Evolutionary conservation across 2,329 filamentous ascomycete species (phyloP).

Genomic region (Trichoderma oligosporum): DNA sequence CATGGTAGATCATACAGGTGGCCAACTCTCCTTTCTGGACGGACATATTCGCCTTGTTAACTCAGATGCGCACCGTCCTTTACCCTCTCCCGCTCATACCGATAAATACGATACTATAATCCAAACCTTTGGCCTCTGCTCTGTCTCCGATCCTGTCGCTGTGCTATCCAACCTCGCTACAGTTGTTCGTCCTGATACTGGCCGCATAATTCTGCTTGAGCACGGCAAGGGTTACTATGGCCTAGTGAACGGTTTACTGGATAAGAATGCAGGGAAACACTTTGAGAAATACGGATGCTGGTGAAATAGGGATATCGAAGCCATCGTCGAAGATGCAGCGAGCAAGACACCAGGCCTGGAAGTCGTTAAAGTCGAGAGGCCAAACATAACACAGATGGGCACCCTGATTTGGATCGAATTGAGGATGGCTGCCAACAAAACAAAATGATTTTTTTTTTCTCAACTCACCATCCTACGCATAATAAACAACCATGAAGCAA

Average conservation of each 20-base stretch:
- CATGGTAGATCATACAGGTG: conserved; percentile 34
- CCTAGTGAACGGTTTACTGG: conserved; percentile 53
- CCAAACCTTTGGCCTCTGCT: conserved; percentile 63
- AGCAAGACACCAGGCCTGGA: conserved; percentile 50
- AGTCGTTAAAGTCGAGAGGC: conserved; percentile 51
- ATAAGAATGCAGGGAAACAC: conserved; percentile 52
- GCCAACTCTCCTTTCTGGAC: conserved; percentile 39
- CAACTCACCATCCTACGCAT: not conserved
- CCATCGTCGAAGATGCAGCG: conserved; percentile 49
- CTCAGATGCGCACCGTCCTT: conserved; percentile 44
- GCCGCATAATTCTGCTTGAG: conserved; percentile 59
- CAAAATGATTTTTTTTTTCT: not conserved
- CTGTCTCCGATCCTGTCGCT: conserved; percentile 52
- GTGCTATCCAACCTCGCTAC: conserved; percentile 53
- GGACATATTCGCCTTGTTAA: conserved; percentile 46
- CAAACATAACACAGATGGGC: conserved; percentile 51
- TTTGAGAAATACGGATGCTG: conserved; percentile 61
- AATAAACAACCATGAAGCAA: not conserved
- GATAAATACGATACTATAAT: conserved; percentile 58
- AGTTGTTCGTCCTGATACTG: conserved; percentile 50
- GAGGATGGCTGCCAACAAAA: conserved; percentile 33
- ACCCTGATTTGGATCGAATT: conserved; percentile 59
- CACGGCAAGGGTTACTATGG: conserved; percentile 56
- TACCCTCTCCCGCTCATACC: conserved; percentile 41
- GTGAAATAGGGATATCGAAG: conserved; percentile 63